Conservation (phyloP, 1,284 basidiomycete genomes). For the Pseudozyma tsukubaensis region DNA sequence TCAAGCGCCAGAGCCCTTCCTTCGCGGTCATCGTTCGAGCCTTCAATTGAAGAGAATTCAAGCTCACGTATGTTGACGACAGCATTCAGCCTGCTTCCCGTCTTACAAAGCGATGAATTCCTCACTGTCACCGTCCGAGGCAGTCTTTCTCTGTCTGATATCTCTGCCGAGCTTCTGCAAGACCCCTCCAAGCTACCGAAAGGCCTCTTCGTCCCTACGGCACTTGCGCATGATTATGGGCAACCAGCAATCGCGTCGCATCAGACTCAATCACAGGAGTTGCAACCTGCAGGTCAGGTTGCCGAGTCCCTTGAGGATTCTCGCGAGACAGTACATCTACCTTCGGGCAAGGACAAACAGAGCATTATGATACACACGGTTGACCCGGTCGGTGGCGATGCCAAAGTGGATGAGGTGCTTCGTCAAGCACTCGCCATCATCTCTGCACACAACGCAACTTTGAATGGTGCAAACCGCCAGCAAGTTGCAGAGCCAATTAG, state of each 20-base stretch:
- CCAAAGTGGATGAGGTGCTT: conserved; percentile 17
- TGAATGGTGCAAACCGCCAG: not conserved
- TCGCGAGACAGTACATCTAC: conserved; percentile 22
- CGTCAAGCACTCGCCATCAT: conserved; percentile 36
- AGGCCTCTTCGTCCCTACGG: conserved; percentile 12
- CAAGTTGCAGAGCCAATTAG: not conserved
- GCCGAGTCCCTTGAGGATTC: conserved; percentile 30
- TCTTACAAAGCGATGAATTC: conserved; percentile 28
- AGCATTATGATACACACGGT: not conserved
- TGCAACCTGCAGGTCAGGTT: not conserved
- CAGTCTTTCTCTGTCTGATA: not conserved
- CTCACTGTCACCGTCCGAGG: conserved; percentile 19
- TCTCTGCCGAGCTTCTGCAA: not conserved
- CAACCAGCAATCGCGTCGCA: not conserved
- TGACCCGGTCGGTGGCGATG: not conserved
- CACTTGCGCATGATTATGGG: conserved; percentile 6
- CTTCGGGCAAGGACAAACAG: not conserved
- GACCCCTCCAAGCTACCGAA: conserved; percentile 9
- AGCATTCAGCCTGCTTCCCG: conserved; percentile 30
- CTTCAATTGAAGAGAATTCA: not conserved
- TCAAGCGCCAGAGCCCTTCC: conserved; percentile 13
- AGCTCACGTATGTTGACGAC: conserved; percentile 17
- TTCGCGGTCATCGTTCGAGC: conserved; percentile 22
- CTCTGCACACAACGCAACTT: conserved; percentile 24
- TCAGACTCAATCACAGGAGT: not conserved